phyloP scores from a whole-genome alignment of 306 rosid genomes.

The Carpinus fangiana region DNA sequence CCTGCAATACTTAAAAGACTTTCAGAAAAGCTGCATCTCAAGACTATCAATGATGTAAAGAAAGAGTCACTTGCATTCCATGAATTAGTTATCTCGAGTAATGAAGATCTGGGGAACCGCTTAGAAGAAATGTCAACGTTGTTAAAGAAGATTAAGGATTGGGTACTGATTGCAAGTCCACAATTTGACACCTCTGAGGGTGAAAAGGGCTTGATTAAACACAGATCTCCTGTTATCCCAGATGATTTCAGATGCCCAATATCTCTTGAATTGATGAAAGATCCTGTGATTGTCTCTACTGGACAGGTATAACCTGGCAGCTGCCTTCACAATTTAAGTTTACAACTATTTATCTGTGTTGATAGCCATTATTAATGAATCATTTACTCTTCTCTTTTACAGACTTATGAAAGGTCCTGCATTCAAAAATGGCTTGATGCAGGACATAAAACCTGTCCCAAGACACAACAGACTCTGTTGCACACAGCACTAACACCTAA shows the following conservation, averaged over 20 bases:
- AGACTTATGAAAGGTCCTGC: slow-evolving; percentile 94
- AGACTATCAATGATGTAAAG: slow-evolving; percentile 70
- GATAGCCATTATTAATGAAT: slow-evolving; percentile 19
- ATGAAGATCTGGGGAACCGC: slow-evolving; percentile 52
- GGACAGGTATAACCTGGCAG: slow-evolving; percentile 73
- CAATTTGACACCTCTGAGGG: slow-evolving; percentile 45
- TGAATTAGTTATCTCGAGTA: slow-evolving; percentile 58
- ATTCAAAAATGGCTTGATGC: slow-evolving; percentile 98
- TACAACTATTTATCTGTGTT: neutral
- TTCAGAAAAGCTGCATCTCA: slow-evolving; percentile 75
- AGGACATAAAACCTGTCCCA: slow-evolving; percentile 94
- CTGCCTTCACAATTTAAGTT: slow-evolving; percentile 9
- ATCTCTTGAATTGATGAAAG: slow-evolving; percentile 94
- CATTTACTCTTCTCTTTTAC: slow-evolving; percentile 34
- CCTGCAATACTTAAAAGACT: slow-evolving; percentile 69
- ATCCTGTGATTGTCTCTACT: slow-evolving; percentile 94
- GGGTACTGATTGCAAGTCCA: slow-evolving; percentile 55
- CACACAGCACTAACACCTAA: slow-evolving; percentile 97
- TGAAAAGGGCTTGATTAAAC: slow-evolving; percentile 59
- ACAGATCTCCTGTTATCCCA: slow-evolving; percentile 94
- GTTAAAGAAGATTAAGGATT: slow-evolving; percentile 69
- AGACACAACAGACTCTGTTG: slow-evolving; percentile 81
- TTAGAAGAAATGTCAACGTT: slow-evolving; percentile 62
- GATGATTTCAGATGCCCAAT: slow-evolving; percentile 98
- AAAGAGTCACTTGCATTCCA: slow-evolving; percentile 79